Evolutionary conservation across 371 early-diverging fungal species (phyloP), one percentile per base, ranked within the genome.

Genomic region (Rhizomucor miehei): DNA sequence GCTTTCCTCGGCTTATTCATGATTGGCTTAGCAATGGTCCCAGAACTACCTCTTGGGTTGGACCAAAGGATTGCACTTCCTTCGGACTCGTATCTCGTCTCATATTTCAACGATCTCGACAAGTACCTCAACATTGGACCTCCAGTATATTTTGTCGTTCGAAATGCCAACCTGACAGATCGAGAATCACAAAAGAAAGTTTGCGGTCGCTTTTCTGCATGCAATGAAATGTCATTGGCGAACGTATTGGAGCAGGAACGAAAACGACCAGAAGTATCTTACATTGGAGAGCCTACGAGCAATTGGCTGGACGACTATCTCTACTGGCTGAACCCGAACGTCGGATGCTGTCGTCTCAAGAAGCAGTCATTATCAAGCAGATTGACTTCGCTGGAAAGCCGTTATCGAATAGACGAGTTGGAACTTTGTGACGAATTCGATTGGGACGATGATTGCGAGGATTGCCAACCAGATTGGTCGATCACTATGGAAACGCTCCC

Each of bases 301-400:
- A 77, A 77, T 13, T 89, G 90, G 90, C 59, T 88, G 3, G 90
- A 89, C 56, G 90, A 89, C 57, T 89, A 81, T 50, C 59, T 88
- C 43, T 73, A 79, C 45, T 88, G 87, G 87, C 68, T 86, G 10
- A 85, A 80, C 52, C 89, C 89, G 0, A 66, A 66, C 8, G 65
- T 80, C 1, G 79, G 66, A 10, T 87, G 88, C 54, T 87, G 88
- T 59, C 73, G 78, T 3, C 63, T 82, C 21, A 67, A 75, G 38
- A 36, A 16, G 14, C 21, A 39, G 6, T n/a, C 36, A n/a, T 16
- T 21, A 6, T 38, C 51, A 20, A 25, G 23, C 14, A 11, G 24
- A 5, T 40, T 45, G 8, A 45, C 37, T 38, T n/a, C 51, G 12
- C 17, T 52, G 37, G 59, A 59, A 20, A 23, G 54, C 25, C 21